A percentile compares a stretch with the other conserved stretches of the same genome.
Conservation (phyloP, 768 basidiomycete genomes). For the Neoboletus subvelutipes region DNA sequence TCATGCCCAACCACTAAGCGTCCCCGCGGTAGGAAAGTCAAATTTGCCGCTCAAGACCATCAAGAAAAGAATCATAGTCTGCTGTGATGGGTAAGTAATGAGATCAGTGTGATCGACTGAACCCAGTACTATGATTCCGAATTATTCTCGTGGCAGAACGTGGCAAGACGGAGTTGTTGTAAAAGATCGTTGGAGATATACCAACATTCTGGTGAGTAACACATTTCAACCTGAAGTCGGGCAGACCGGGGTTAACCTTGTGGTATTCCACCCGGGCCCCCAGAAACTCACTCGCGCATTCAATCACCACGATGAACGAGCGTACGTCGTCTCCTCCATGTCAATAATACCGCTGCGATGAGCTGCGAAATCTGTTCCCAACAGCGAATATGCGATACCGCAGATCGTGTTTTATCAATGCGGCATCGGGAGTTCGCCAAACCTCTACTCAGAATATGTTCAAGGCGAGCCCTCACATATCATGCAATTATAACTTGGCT, state of each 20-base stretch:
- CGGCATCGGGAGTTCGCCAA: constrained; percentile 58
- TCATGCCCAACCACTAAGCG: neutral
- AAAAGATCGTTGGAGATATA: constrained; percentile 46
- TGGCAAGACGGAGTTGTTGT: constrained; percentile 66
- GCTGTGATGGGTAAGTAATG: constrained; percentile 66
- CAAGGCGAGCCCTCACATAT: constrained; percentile 45
- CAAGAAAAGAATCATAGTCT: constrained; percentile 67
- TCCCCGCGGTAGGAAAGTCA: neutral
- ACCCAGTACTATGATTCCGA: neutral
- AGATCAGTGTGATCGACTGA: neutral
- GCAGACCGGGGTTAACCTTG: neutral
- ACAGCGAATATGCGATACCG: constrained; percentile 43
- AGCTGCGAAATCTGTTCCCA: neutral
- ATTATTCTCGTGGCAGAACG: constrained; percentile 43
- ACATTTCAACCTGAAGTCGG: neutral
- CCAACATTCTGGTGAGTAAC: constrained; percentile 52
- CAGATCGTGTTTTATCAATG: constrained; percentile 66
- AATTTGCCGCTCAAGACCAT: constrained; percentile 14
- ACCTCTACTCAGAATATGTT: constrained; percentile 57
- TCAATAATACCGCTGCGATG: neutral
- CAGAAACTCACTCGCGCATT: constrained; percentile 57
- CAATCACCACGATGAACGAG: constrained; percentile 47
- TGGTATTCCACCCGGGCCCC: neutral
- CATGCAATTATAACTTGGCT: constrained; percentile 4
- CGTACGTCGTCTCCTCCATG: constrained; percentile 16